Evolutionary conservation across 2,329 filamentous ascomycete species (phyloP), one percentile per base, ranked within the genome.

Genomic region (Fusarium sp.): DNA sequence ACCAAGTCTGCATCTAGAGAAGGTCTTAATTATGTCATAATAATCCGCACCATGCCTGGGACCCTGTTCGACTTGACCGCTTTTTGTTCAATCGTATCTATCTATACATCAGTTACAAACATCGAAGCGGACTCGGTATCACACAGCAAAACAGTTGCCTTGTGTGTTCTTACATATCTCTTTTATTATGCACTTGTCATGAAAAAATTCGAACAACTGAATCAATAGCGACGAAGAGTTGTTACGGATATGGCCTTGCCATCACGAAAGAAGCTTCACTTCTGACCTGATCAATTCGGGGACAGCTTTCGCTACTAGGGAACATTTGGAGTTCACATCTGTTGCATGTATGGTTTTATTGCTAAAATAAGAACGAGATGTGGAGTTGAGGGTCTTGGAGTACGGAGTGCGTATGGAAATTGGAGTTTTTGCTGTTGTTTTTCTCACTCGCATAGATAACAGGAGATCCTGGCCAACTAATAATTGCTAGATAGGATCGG

Each of bases 1-100:
- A 73, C 66, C 68, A 70, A 72, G 52, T 67, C 77, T 77, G 63
- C 74, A 73, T 74, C 63, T 73, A 69, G 75, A 72, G 70, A 77
- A 64, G 75, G 70, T 62, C 73, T 74, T 60, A 37, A 37, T 57
- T 62, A 52, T 71, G 39, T 45, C 70, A 59, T 57, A 29, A 65
- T 68, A 52, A 65, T 72, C 61, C 38, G 52, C 62, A 68, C 42
- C 52, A 60, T 60, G 52, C 60, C 62, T 52, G 55, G 42, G 45
- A 41, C 41, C 38, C 31, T 59, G 33, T 37, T 55, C 38, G 63
- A 69, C 69, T 61, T 44, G 41, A 35, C 44, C 54, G 25, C 31
- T 9, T 46, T 51, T 46, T 60, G 42, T 48, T 41, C 49, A 57
- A 63, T 33, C 29, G 48, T 54, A 52, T 57, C 19, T 23, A 58